phyloP scores from a whole-genome alignment of 768 basidiomycete genomes.

The Scleroderma bovista region DNA sequence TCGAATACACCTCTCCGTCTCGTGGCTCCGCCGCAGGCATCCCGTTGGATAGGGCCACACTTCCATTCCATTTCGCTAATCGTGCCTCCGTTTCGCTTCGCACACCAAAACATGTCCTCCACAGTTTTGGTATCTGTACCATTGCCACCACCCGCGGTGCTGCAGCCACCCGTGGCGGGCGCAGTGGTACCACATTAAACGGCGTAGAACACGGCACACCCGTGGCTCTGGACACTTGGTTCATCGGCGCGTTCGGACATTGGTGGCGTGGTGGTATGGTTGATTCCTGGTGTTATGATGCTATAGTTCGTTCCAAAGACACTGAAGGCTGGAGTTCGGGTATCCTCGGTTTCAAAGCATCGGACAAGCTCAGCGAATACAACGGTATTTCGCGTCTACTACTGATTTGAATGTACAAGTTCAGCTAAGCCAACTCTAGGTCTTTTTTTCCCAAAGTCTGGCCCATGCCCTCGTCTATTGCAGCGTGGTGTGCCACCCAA shows the following conservation, averaged over 20 bases:
- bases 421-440: slow-evolving; percentile 27
- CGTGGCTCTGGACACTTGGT: slow-evolving; percentile 76
- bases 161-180: slow-evolving; percentile 47
- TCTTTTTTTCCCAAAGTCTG: slow-evolving; percentile 48
- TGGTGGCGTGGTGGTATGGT: slow-evolving; percentile 89
- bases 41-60: slow-evolving; percentile 23
- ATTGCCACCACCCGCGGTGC: slow-evolving; percentile 49
- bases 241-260: slow-evolving; percentile 83
- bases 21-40: slow-evolving; percentile 16
- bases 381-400: slow-evolving; percentile 40
- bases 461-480: slow-evolving; percentile 37
- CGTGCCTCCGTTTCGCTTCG: slow-evolving; percentile 89
- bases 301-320: slow-evolving; percentile 56
- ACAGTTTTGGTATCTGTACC: slow-evolving; percentile 82
- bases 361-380: slow-evolving; percentile 65
- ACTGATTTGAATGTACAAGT: background rate
- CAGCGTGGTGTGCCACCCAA: slow-evolving; percentile 49
- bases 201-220: slow-evolving; percentile 35
- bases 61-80: slow-evolving; percentile 78
- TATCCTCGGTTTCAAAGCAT: slow-evolving; percentile 66
- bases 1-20: slow-evolving; percentile 23
- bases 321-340: slow-evolving; percentile 75
- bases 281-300: slow-evolving; percentile 74
- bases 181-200: slow-evolving; percentile 37
- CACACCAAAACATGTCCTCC: slow-evolving; percentile 85